A percentile compares a stretch with the other conserved stretches of the same genome.
Evolutionary conservation across 257 asterid genomes (phyloP).

Genomic region (Orobanche coerulescens): DNA sequence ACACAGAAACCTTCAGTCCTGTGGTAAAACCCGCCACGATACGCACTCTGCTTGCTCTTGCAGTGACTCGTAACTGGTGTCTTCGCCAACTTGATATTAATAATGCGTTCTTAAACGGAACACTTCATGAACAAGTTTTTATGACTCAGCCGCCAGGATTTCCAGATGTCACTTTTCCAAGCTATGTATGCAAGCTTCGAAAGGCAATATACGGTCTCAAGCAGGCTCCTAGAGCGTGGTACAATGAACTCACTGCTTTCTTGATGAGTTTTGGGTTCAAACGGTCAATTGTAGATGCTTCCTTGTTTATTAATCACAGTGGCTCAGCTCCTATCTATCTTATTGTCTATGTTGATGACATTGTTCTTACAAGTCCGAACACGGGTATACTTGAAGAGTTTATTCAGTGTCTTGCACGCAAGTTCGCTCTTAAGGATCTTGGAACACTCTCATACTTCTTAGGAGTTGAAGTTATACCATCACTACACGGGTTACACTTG

Average conservation of each 20-base stretch:
- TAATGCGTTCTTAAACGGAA: not conserved
- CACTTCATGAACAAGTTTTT: not conserved
- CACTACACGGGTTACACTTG: no score
- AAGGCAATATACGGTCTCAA: not conserved
- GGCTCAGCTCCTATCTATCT: no score
- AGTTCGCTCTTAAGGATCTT: no score
- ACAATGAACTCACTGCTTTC: not conserved
- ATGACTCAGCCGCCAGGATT: not conserved
- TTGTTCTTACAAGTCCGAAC: not conserved
- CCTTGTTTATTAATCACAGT: not conserved
- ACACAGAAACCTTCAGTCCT: not conserved
- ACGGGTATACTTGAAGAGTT: no score
- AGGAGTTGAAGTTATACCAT: no score
- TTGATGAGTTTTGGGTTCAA: not conserved
- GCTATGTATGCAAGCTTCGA: not conserved
- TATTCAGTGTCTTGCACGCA: no score
- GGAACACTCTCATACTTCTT: no score
- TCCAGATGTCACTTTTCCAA: not conserved
- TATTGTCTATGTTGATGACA: not conserved
- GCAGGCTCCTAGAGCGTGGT: not conserved
- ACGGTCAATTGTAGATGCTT: not conserved
- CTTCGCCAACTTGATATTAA: not conserved
- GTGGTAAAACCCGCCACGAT: not conserved
- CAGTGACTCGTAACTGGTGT: not conserved
- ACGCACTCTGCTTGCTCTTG: not conserved